phyloP scores from a whole-genome alignment of 163 green algal genomes.

The Volvox carteri region DNA sequence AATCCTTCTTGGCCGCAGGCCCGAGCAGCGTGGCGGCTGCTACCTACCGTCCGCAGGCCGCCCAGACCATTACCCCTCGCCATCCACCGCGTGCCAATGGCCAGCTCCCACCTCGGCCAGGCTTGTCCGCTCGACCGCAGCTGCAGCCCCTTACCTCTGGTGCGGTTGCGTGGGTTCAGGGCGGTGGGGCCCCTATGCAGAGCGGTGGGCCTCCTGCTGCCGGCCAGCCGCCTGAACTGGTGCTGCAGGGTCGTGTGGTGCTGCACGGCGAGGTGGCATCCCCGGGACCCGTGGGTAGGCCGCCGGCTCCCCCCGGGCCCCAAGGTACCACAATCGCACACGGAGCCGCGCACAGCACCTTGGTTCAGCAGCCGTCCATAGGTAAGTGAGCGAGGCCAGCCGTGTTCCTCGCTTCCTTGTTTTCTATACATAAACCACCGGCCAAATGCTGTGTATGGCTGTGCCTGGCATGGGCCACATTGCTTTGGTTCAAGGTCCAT shows the following conservation, averaged over 20 bases:
- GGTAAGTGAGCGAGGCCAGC: neutral
- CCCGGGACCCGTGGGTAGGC: neutral
- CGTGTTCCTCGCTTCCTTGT: neutral
- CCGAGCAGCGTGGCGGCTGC: constrained; percentile 3
- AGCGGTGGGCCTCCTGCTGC: neutral
- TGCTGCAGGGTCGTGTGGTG: constrained; percentile 34
- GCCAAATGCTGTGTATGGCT: no score
- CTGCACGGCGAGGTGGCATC: neutral
- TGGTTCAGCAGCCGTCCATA: neutral
- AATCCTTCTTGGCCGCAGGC: neutral
- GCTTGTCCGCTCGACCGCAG: neutral
- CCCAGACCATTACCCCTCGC: neutral
- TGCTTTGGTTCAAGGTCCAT: no score
- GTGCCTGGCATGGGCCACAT: no score
- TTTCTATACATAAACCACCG: no score
- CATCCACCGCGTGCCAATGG: constrained; percentile 9
- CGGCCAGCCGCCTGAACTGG: constrained; percentile 10
- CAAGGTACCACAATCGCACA: neutral
- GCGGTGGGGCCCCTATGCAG: no score
- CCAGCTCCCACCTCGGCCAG: neutral
- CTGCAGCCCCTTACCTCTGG: neutral
- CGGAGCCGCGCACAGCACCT: neutral
- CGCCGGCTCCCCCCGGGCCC: neutral
- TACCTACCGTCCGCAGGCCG: neutral
- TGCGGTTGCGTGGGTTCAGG: neutral